These are phyloP conservation scores for Pogostemon cablin DNA, from an alignment of 257 asterid species.

Conservation along the genomic window DNA sequence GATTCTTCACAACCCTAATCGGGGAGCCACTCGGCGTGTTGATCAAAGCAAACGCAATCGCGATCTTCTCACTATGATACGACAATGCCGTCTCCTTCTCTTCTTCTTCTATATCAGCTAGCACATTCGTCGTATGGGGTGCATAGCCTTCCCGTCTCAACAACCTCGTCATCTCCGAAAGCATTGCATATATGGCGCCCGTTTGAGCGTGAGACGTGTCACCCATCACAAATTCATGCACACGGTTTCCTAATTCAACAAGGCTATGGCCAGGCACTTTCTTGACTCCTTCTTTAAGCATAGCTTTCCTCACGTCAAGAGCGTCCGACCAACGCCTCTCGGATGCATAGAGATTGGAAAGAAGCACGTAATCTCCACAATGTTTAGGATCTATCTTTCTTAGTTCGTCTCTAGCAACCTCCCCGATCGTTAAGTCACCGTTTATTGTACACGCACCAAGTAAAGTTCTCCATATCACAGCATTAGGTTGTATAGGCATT, in stretches of 20 bases:
- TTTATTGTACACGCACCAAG: conserved; percentile 69
- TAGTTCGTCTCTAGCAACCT: conserved; percentile 56
- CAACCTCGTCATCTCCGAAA: conserved; percentile 70
- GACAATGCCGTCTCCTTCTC: conserved; percentile 83
- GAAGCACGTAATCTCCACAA: conserved; percentile 77
- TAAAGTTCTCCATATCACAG: conserved; percentile 82
- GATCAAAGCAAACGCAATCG: conserved; percentile 70
- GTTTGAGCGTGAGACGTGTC: conserved; percentile 70
- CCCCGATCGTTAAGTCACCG: conserved; percentile 58
- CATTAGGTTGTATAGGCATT: conserved; percentile 74
- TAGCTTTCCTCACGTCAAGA: conserved; percentile 53
- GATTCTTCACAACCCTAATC: conserved; percentile 71
- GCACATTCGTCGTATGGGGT: conserved; percentile 68
- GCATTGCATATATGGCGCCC: conserved; percentile 64
- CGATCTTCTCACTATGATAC: conserved; percentile 86
- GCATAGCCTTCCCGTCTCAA: conserved; percentile 71
- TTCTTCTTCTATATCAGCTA: conserved; percentile 85
- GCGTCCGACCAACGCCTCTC: conserved; percentile 81
- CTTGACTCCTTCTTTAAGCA: conserved; percentile 75
- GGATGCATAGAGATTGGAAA: conserved; percentile 79
- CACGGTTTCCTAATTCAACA: conserved; percentile 67
- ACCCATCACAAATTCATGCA: conserved; percentile 77
- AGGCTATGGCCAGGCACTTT: conserved; percentile 81
- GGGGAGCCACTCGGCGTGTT: conserved; percentile 63
- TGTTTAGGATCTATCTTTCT: conserved; percentile 66